Conservation (phyloP, 495 filamentous ascomycete genomes). For the Neurospora discreta region DNA sequence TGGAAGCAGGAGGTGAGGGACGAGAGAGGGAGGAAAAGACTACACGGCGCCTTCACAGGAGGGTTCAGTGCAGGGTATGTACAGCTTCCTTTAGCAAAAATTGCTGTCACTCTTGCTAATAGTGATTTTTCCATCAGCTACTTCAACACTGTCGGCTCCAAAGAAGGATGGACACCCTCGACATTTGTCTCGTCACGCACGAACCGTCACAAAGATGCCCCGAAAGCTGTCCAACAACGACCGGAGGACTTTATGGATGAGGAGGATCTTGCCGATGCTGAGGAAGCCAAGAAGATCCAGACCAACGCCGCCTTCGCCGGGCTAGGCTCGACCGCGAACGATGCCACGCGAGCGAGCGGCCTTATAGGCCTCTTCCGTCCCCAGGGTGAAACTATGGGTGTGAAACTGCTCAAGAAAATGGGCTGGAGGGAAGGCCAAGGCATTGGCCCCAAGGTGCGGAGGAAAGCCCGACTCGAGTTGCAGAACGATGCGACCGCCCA, state of each 20-base stretch:
- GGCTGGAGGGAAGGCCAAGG: conserved; percentile 94
- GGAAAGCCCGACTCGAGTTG: conserved; percentile 56
- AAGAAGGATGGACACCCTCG: conserved; percentile 92
- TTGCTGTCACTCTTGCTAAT: not conserved
- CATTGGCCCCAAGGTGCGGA: conserved; percentile 76
- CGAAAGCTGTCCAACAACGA: conserved; percentile 43
- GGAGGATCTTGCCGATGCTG: conserved; percentile 83
- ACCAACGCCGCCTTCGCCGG: conserved; percentile 64
- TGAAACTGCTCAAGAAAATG: conserved; percentile 83
- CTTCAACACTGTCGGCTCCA: conserved; percentile 95
- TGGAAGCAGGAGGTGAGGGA: conserved; percentile 98
- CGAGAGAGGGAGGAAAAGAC: conserved; percentile 78
- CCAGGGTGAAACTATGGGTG: conserved; percentile 78
- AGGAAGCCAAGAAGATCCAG: conserved; percentile 61
- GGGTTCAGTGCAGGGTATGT: conserved; percentile 90
- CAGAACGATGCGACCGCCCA: conserved; percentile 33
- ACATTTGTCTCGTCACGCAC: conserved; percentile 84
- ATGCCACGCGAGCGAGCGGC: conserved; percentile 36
- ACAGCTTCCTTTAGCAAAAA: not conserved
- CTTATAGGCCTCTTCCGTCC: conserved; percentile 67
- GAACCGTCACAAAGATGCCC: conserved; percentile 60
- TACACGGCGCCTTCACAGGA: conserved; percentile 95
- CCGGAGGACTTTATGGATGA: conserved; percentile 98
- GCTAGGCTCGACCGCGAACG: conserved; percentile 58
- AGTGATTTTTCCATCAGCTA: conserved; percentile 44